phyloP scores from a whole-genome alignment of 257 asterid species.

The Salvia rosmarinus region DNA sequence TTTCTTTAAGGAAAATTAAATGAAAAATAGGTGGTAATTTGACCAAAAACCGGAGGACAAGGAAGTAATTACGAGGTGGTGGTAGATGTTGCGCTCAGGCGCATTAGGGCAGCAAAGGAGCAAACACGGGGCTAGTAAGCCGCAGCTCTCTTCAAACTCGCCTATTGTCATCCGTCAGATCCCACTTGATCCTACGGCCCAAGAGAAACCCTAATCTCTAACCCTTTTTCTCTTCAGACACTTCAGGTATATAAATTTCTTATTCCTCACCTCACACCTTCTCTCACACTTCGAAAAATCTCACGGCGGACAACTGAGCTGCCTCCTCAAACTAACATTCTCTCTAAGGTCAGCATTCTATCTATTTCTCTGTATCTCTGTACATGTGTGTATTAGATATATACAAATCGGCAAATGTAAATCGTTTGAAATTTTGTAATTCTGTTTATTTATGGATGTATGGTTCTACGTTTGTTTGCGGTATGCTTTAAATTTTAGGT shows the following conservation, averaged over 20 bases:
- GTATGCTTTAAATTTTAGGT: not conserved
- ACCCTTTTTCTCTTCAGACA: not conserved
- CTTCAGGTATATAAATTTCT: constrained; percentile 22
- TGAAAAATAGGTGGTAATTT: not conserved
- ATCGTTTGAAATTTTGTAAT: not conserved
- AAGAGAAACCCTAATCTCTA: constrained; percentile 27
- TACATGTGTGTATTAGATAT: not conserved
- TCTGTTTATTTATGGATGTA: not conserved
- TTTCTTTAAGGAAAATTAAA: not conserved
- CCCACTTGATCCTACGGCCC: constrained; percentile 32
- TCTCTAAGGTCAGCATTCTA: constrained; percentile 15
- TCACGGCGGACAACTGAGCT: constrained; percentile 29
- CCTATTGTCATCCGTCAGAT: constrained; percentile 33
- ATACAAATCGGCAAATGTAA: not conserved
- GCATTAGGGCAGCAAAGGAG: constrained; percentile 23
- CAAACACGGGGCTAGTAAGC: no score
- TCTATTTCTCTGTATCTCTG: not conserved
- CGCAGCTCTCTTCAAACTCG: not conserved
- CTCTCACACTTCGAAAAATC: not conserved
- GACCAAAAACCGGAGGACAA: not conserved
- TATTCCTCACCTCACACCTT: not conserved
- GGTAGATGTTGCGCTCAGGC: not conserved
- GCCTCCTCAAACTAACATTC: not conserved
- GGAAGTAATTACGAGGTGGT: not conserved
- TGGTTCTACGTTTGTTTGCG: not conserved